phyloP scores from a whole-genome alignment of 1,284 basidiomycete species.

The Grifola frondosa region DNA sequence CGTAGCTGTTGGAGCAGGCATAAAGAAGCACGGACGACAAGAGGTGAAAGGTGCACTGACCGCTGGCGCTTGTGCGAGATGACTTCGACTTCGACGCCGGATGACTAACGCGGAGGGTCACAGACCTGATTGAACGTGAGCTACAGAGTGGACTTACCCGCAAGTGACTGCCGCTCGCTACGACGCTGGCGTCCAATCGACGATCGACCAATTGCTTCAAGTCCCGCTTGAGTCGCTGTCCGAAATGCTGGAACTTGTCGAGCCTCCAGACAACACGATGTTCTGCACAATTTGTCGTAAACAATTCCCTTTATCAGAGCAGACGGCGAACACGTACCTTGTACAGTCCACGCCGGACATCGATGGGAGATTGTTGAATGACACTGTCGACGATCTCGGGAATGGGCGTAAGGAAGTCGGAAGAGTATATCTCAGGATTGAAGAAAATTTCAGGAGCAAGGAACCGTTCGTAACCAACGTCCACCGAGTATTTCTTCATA shows the following conservation, averaged over 20 bases:
- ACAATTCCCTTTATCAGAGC: background rate
- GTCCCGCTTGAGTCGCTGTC: conserved; percentile 92
- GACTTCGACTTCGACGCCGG: conserved; percentile 94
- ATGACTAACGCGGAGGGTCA: conserved; percentile 58
- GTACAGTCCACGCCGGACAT: conserved; percentile 91
- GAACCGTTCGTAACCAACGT: conserved; percentile 99
- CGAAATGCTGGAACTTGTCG: conserved; percentile 98
- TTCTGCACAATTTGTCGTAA: conserved; percentile 52
- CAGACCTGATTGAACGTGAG: background rate
- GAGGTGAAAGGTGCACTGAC: conserved; percentile 35
- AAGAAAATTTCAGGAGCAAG: conserved; percentile 99
- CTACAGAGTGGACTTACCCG: conserved; percentile 49
- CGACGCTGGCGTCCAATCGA: conserved; percentile 78
- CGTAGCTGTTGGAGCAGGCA: conserved; percentile 58
- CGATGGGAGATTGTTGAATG: conserved; percentile 95
- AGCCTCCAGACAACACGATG: conserved; percentile 93
- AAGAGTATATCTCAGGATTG: conserved; percentile 98
- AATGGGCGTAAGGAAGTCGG: conserved; percentile 96
- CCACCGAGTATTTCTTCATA: conserved; percentile 82
- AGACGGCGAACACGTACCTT: conserved; percentile 55
- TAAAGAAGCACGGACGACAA: background rate
- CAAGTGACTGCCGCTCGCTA: conserved; percentile 74
- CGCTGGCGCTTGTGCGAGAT: conserved; percentile 98
- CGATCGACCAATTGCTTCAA: conserved; percentile 93
- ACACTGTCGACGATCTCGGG: conserved; percentile 97